Evolutionary conservation across 1,139 yeast genomes (phyloP), one percentile per base, ranked within the genome.

Genomic region (Diutina siamensis): DNA sequence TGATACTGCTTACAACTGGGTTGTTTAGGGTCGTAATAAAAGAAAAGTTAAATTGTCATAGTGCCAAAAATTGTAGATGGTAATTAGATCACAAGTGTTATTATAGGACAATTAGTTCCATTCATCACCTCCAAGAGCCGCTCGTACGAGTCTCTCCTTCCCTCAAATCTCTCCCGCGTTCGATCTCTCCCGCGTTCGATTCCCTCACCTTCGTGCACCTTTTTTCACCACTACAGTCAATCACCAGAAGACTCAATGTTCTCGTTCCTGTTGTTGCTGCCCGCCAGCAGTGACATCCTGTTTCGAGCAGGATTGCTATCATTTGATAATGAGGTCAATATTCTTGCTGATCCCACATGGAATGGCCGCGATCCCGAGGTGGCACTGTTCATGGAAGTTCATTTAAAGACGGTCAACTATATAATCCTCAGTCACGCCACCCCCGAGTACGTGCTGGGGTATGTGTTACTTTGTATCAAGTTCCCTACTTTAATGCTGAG

Each of bases 391-490:
- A 61, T 78, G 68, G 63, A 64, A 59, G 21, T 25, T 15, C 44
- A 40, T 18, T 20, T 40, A 12, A 32, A 19, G 18, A 15, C 10
- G 13, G 71, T 83, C 4, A 87, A 86, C 55, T 63, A 83, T 31
- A 75, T 92, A 2, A 59, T 92, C 4, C 64, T 92, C 18, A 88
- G 97, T 1, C 98, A 92, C 57, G 82, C 97, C 1, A 83, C 95
- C 0, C 71, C 82, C 1, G 80, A 83, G 46, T 89, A 81, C 57
- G 56, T 87, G 3, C 94, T 97, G 40, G 95, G 96, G 0, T 88
- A 75, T 57, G 79, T 84, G 0, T 67, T 81, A 44, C 63, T 92
- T 31, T 77, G 85, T 53, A 64, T 71, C 49, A 72, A 73, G 50
- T 79, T 77, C 52, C 85, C 89, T 4, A 74, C 54, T 40, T 49